Conservation (phyloP, 2,329 filamentous ascomycete genomes). For the Verticillium longisporum region DNA sequence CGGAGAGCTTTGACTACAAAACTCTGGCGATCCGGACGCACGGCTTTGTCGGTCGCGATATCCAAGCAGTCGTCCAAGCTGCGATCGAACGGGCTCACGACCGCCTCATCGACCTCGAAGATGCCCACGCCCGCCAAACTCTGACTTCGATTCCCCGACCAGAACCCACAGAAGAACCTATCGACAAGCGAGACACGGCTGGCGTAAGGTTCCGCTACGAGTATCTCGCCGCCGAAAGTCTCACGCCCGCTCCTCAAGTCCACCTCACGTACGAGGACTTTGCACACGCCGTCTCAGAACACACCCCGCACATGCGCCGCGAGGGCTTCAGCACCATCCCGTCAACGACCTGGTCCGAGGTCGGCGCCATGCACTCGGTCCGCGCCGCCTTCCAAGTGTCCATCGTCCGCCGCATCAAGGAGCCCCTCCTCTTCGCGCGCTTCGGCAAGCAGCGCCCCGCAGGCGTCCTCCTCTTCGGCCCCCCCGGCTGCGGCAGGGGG, state of each 20-base stretch:
- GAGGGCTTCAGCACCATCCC: conserved; percentile 95
- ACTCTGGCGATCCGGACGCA: conserved; percentile 79
- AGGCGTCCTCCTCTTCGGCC: conserved; percentile 91
- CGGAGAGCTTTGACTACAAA: conserved; percentile 65
- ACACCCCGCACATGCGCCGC: conserved; percentile 59
- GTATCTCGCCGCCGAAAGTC: conserved; percentile 11
- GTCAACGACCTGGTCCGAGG: conserved; percentile 86
- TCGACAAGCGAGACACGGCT: not conserved
- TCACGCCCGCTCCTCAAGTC: conserved; percentile 14
- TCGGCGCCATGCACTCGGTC: conserved; percentile 75
- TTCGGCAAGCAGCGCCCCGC: conserved; percentile 77
- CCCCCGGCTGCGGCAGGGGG: conserved; percentile 94
- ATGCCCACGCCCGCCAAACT: conserved; percentile 11
- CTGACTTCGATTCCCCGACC: conserved; percentile 1
- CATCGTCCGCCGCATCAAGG: conserved; percentile 83
- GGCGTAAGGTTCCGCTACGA: conserved; percentile 6
- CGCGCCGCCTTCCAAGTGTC: conserved; percentile 76
- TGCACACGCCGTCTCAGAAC: conserved; percentile 61
- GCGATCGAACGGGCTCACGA: conserved; percentile 33
- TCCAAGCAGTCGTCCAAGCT: conserved; percentile 55
- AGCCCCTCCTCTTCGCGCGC: conserved; percentile 67
- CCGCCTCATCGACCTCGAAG: conserved; percentile 21
- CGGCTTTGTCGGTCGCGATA: conserved; percentile 87
- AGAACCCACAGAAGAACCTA: not conserved
- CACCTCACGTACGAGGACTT: conserved; percentile 55